A percentile compares a stretch with the other conserved stretches of the same genome.
Conservation (phyloP, 1,284 basidiomycete genomes). For the Tilletia setariae region DNA sequence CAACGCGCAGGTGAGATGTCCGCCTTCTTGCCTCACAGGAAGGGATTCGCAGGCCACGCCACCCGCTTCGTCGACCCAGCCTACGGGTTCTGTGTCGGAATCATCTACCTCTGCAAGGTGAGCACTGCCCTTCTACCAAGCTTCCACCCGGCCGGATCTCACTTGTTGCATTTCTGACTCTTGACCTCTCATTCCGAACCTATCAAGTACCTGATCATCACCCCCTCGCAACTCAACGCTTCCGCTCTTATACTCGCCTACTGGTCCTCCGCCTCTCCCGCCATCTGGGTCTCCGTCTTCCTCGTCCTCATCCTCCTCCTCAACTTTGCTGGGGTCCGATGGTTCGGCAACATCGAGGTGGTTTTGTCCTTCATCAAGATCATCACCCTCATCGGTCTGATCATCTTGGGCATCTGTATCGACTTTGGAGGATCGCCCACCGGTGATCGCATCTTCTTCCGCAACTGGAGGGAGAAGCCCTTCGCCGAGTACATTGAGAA, state of each 20-base stretch:
- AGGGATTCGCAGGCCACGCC: slow-evolving; percentile 56
- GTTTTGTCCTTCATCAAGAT: slow-evolving; percentile 60
- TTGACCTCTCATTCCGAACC: slow-evolving; percentile 19
- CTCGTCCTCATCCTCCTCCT: slow-evolving; percentile 41
- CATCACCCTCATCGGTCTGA: slow-evolving; percentile 24
- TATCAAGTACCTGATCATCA: slow-evolving; percentile 50
- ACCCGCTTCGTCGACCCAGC: slow-evolving; percentile 58
- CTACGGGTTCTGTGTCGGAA: slow-evolving; percentile 54
- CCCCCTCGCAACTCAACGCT: slow-evolving; percentile 57
- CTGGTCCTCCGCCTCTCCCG: slow-evolving; percentile 40
- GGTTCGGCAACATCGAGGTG: slow-evolving; percentile 66
- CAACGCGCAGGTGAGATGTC: slow-evolving; percentile 57
- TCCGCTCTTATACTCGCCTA: slow-evolving; percentile 39
- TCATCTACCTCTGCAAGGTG: slow-evolving; percentile 15
- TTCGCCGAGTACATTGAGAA: slow-evolving; percentile 26
- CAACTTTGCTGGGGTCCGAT: slow-evolving; percentile 58
- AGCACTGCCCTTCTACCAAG: background rate
- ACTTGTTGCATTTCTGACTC: background rate
- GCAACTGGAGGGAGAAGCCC: slow-evolving; percentile 59
- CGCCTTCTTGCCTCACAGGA: slow-evolving; percentile 57
- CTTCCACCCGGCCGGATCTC: background rate
- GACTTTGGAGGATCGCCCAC: slow-evolving; percentile 56
- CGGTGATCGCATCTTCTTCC: slow-evolving; percentile 64
- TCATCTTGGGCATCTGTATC: slow-evolving; percentile 53
- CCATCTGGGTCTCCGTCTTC: slow-evolving; percentile 29